phyloP scores from a whole-genome alignment of 768 basidiomycete genomes.

The Pisolithus microcarpus region DNA sequence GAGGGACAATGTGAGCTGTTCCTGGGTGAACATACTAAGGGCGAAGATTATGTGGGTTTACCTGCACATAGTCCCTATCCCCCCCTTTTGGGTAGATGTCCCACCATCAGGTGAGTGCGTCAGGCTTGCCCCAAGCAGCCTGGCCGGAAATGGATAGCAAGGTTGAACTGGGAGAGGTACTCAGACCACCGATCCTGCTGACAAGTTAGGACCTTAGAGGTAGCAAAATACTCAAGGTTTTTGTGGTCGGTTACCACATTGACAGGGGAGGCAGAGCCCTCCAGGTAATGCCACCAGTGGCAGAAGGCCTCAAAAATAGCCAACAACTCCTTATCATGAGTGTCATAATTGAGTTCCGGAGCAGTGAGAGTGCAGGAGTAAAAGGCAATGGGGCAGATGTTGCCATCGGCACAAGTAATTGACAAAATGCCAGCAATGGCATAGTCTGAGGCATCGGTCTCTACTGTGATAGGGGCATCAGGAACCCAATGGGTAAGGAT shows the following conservation, averaged over 20 bases:
- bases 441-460: too few species aligned
- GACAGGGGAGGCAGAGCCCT: slow-evolving; percentile 1
- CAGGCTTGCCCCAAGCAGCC: slow-evolving; percentile 6
- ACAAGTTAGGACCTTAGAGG: slow-evolving; percentile 15
- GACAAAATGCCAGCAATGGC: too few species aligned
- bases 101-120: background rate
- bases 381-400: too few species aligned
- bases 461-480: too few species aligned
- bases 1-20: too few species aligned
- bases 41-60: background rate
- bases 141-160: background rate
- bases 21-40: too few species aligned
- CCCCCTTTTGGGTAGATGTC: background rate
- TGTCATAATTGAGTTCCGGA: slow-evolving; percentile 39
- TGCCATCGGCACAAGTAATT: too few species aligned
- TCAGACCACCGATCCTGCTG: slow-evolving; percentile 24
- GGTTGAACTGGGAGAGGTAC: slow-evolving; percentile 31
- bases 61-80: background rate
- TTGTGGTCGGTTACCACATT: slow-evolving; percentile 29
- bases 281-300: slow-evolving; percentile 27
- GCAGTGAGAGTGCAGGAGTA: background rate
- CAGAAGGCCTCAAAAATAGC: slow-evolving; percentile 34
- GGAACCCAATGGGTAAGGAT: too few species aligned
- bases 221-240: slow-evolving; percentile 32
- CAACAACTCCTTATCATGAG: slow-evolving; percentile 27